Evolutionary conservation across 768 basidiomycete genomes (phyloP).

Genomic region (Macrolepiota fuliginosa): DNA sequence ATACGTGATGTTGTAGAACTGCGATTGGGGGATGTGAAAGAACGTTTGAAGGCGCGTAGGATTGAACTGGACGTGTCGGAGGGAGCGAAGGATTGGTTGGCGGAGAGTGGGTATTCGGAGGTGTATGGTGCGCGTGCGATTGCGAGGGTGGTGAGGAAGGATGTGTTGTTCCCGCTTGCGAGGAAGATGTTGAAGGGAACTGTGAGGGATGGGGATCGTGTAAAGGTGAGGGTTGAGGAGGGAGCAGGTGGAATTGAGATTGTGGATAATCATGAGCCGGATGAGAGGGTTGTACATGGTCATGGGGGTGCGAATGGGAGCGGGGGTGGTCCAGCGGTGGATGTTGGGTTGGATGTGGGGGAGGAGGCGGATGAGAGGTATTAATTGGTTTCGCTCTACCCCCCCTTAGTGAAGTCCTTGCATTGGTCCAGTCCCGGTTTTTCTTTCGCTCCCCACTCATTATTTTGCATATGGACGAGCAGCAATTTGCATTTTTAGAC

Average conservation of each 20-base stretch:
- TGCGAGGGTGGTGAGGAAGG: conserved; percentile 78
- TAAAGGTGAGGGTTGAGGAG: conserved; percentile 47
- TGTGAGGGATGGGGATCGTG: conserved; percentile 73
- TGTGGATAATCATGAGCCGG: conserved; percentile 58
- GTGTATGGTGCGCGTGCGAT: conserved; percentile 87
- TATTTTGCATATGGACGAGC: background rate
- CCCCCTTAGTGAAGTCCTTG: too few species aligned
- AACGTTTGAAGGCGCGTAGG: conserved; percentile 57
- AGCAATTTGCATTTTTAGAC: background rate
- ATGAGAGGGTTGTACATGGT: conserved; percentile 28
- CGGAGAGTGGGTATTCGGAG: conserved; percentile 75
- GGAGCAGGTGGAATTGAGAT: conserved; percentile 51
- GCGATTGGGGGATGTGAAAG: conserved; percentile 71
- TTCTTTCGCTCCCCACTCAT: background rate
- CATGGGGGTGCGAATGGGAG: background rate
- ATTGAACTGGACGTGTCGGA: conserved; percentile 73
- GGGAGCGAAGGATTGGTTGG: conserved; percentile 65
- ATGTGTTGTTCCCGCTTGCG: conserved; percentile 81
- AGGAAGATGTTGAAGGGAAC: conserved; percentile 77
- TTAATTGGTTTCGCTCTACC: background rate
- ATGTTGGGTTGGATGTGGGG: conserved; percentile 24
- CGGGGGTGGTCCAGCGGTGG: conserved; percentile 4
- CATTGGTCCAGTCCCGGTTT: background rate
- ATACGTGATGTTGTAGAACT: conserved; percentile 79
- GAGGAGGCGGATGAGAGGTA: conserved; percentile 1